Base-by-base conservation (phyloP, 2,329 filamentous ascomycete species). In the Sphaerostilbella broomeana region DNA sequence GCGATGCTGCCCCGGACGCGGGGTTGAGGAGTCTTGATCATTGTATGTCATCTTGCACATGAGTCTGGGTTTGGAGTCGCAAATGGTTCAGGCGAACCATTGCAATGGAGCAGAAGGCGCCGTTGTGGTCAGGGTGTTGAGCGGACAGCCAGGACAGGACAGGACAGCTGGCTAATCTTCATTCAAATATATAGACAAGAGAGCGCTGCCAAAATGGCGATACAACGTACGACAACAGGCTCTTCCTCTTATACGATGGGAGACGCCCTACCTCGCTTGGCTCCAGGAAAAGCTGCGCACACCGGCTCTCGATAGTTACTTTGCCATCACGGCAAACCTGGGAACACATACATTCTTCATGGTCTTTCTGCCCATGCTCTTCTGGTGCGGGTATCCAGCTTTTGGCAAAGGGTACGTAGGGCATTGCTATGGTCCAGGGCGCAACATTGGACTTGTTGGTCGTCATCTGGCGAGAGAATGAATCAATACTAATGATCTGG, bases 331-430 rank as follows among this genome's bases (percentile, higher is more conserved):
- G 1, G 92, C 92, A 47, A 98, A 97, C 62, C 76, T 97, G 40
- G 87, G 92, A 49, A 98, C 92, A 1, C 92, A 98, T 64, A 98
- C 92, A 1, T 97, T 95, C 69, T 98, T 95, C 71, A 97, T 97
- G 89, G 75, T 95, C 50, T 84, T 87, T 43, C 68, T 98, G 55
- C 92, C 92, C 5, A 86, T 97, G 49, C 75, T 95, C 51, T 97
- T 97, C 68, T 98, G 92, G 92, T 95, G 87, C 55, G 90, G 90
- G 38, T 85, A 89, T 63, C 81, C 84, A 29, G 80, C 75, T 47
- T 76, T 94, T 50, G 92, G 87, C 40, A 84, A 92, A 68, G 89
- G 83, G 86, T 94, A 79, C 52, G 81, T 72, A 17, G 13, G 28
- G 21, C 10, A 3, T 19, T 37, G 17, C 26, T n/a, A n/a, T 30